phyloP scores from a whole-genome alignment of 352 stramenopile species.

The Phytophthora constricta region DNA sequence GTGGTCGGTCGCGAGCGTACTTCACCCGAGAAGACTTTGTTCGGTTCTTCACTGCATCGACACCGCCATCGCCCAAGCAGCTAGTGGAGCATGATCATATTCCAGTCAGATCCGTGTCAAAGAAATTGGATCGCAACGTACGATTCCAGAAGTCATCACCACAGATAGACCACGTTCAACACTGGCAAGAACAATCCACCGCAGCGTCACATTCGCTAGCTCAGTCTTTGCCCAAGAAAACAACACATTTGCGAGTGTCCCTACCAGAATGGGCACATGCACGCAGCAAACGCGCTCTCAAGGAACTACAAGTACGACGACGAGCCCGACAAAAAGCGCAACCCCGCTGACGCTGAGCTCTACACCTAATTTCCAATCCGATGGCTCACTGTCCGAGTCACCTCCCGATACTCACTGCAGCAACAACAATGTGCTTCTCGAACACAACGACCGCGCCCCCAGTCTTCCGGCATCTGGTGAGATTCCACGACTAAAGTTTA shows the following conservation, averaged over 20 bases:
- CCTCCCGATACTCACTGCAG: conserved; percentile 9
- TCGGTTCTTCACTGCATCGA: conserved; percentile 40
- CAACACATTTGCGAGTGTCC: conserved; percentile 37
- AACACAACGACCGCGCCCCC: conserved; percentile 18
- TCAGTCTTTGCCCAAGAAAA: conserved; percentile 5
- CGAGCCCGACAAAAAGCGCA: conserved; percentile 14
- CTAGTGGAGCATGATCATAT: background rate
- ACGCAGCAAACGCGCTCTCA: conserved; percentile 70
- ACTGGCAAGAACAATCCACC: conserved; percentile 18
- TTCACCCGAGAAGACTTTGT: conserved; percentile 70
- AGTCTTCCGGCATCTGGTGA: background rate
- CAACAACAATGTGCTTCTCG: conserved; percentile 24
- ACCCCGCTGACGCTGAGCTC: conserved; percentile 31
- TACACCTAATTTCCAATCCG: conserved; percentile 25
- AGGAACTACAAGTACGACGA: conserved; percentile 51
- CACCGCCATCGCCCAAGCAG: background rate
- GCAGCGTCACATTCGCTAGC: conserved; percentile 17
- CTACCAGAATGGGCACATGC: conserved; percentile 69
- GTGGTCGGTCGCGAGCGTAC: conserved; percentile 47
- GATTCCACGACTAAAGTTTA: conserved; percentile 19
- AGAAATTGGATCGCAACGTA: conserved; percentile 3
- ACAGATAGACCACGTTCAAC: conserved; percentile 25
- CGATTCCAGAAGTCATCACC: conserved; percentile 13
- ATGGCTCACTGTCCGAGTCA: conserved; percentile 19
- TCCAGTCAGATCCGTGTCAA: background rate